Base-by-base conservation (phyloP, 129 eudicot species). In the Deinandra increscens region DNA sequence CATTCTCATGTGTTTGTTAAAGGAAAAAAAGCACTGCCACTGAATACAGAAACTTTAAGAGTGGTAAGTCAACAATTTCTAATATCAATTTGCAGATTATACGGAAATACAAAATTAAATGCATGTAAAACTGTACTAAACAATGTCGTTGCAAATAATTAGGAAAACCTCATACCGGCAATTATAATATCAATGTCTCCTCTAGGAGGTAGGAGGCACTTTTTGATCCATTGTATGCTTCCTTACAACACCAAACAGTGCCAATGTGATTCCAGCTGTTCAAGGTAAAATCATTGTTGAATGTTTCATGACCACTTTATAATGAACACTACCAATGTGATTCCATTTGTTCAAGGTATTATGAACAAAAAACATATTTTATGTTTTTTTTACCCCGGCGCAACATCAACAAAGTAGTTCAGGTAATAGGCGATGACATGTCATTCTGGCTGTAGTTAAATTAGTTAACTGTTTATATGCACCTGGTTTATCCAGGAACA, bases 161-260 rank as follows among this genome's bases (percentile, higher is more conserved):
- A 65, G n/a, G n/a, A 60, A 60, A 41, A 46, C 44, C 22, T 64
- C 91, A 34, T 86, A 93, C 97, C 98, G 60, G 89, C 98, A 33
- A 93, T 78, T 69, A 89, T 87, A 64, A 93, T 85, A 69, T 92
- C 96, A 66, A 92, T 92, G 77, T 92, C 98, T 70, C 98, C 98
- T 80, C 98, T 87, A 31, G n/a, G n/a, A n/a, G n/a, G 89, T 91
- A 60, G 97, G 98, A 13, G 89, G 95, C 79, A 89, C 89, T 75
- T 93, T 93, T 84, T 89, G 95, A 83, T 93, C 92, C 87, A 80
- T 83, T 38, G 97, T 86, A 78, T 93, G 91, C 81, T 87, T 93
- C 43, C 87, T 87, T 53, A 89, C 97, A 61, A 95, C 98, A 74
- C 96, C 95, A 89, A 89, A 89, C 42, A 93, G 77, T 64, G 95